phyloP scores from a whole-genome alignment of 2,329 filamentous ascomycete species.

The Xylaria sp. region DNA sequence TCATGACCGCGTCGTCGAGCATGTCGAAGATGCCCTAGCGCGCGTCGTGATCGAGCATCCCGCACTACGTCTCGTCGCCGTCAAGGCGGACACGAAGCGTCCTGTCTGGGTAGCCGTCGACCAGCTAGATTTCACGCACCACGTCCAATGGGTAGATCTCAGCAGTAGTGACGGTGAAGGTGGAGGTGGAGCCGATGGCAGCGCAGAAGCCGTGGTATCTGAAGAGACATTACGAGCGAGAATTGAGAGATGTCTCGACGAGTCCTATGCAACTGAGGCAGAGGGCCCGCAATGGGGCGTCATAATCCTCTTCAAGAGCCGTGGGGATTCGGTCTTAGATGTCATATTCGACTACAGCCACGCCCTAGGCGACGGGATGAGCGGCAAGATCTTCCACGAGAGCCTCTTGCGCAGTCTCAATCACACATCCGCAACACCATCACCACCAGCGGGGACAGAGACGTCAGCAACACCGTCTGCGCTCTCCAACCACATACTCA shows the following conservation, averaged over 20 bases:
- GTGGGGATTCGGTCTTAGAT: slow-evolving; percentile 19
- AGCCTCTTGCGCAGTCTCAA: slow-evolving; percentile 40
- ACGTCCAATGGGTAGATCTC: slow-evolving; percentile 31
- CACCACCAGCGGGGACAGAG: slow-evolving; percentile 1
- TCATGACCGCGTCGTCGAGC: slow-evolving; percentile 7
- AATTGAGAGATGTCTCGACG: slow-evolving; percentile 27
- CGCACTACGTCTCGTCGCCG: slow-evolving; percentile 28
- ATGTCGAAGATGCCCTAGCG: slow-evolving; percentile 27
- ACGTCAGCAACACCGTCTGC: slow-evolving; percentile 21
- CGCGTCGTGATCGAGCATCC: slow-evolving; percentile 30
- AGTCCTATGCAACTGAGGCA: slow-evolving; percentile 11
- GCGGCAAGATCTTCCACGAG: slow-evolving; percentile 36
- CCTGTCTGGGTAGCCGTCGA: slow-evolving; percentile 30
- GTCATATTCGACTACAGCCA: slow-evolving; percentile 33
- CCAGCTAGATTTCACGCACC: slow-evolving; percentile 26
- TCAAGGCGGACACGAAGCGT: slow-evolving; percentile 24
- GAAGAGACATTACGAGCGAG: background rate
- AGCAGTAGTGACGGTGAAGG: background rate
- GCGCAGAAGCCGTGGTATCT: slow-evolving; percentile 5
- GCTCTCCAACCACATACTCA: slow-evolving; percentile 33
- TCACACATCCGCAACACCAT: slow-evolving; percentile 27
- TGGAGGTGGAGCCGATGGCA: background rate
- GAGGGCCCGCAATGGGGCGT: slow-evolving; percentile 32
- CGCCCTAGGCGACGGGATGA: slow-evolving; percentile 28
- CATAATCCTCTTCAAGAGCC: slow-evolving; percentile 12